Percentiles rank a stretch among this genome's conserved stretches.
phyloP scores from a whole-genome alignment of 2,329 filamentous ascomycete genomes.

The Aspergillus eucalypticola region DNA sequence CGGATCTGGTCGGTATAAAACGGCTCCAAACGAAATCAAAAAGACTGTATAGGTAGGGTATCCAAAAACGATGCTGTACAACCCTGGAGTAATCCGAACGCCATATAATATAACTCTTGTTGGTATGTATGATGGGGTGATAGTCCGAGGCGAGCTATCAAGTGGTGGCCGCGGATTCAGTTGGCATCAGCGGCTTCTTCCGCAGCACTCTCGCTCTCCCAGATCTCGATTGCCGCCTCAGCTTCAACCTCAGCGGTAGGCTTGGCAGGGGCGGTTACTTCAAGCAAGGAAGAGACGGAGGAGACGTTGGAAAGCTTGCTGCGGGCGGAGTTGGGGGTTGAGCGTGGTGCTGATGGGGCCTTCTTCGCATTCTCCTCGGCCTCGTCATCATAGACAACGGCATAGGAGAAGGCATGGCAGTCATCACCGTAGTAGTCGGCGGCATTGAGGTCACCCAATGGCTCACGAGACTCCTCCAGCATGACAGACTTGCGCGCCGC shows the following conservation, averaged over 20 bases:
- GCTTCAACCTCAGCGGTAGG: conserved; percentile 41
- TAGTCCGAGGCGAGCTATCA: background rate
- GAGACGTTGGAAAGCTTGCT: conserved; percentile 27
- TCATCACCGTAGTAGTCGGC: conserved; percentile 68
- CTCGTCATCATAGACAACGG: conserved; percentile 64
- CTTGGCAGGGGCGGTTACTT: conserved; percentile 20
- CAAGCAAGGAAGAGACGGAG: conserved; percentile 30
- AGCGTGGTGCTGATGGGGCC: conserved; percentile 8
- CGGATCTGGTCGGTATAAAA: background rate
- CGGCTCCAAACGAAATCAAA: conserved; percentile 6
- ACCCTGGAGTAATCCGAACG: background rate
- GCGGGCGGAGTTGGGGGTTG: conserved; percentile 14
- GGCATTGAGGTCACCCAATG: conserved; percentile 67
- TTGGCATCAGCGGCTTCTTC: conserved; percentile 45
- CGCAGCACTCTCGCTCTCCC: conserved; percentile 68
- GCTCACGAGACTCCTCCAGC: conserved; percentile 64
- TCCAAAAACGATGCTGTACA: conserved; percentile 5
- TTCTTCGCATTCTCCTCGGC: conserved; percentile 28
- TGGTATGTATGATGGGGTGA: background rate
- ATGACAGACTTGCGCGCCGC: conserved; percentile 53
- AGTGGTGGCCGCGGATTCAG: background rate
- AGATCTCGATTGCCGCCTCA: conserved; percentile 56
- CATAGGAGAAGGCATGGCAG: conserved; percentile 62
- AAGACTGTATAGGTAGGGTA: conserved; percentile 9
- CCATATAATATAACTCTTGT: background rate